These are phyloP conservation scores for Talaromyces wortmannii DNA, from an alignment of 495 filamentous ascomycete species.

Conservation along the genomic window DNA sequence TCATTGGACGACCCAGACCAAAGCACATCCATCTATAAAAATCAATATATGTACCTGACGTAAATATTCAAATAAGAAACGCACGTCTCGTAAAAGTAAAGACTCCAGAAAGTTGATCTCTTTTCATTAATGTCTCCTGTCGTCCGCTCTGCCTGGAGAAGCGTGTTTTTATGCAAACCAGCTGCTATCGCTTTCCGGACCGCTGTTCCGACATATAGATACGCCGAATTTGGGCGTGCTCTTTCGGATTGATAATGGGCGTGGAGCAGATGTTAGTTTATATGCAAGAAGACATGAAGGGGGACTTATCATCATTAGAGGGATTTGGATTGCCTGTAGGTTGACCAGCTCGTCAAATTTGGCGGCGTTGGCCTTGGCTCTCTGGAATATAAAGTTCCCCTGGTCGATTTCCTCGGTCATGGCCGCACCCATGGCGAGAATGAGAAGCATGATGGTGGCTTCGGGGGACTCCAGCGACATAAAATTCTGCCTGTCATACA, in stretches of 20 bases:
- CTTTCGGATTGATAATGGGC: constrained; percentile 36
- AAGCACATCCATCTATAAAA: constrained; percentile 34
- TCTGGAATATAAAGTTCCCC: constrained; percentile 33
- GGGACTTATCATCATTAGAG: constrained; percentile 37
- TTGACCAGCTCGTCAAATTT: constrained; percentile 35
- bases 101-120: constrained; percentile 33
- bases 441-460: constrained; percentile 19
- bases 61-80: background rate
- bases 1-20: constrained; percentile 30
- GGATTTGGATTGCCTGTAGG: constrained; percentile 33
- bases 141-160: constrained; percentile 14
- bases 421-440: constrained; percentile 23
- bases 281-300: background rate
- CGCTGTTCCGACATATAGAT: constrained; percentile 30
- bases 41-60: background rate
- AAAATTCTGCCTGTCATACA: constrained; percentile 16
- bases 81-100: constrained; percentile 36
- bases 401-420: constrained; percentile 27
- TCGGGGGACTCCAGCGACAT: constrained; percentile 9
- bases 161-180: constrained; percentile 36
- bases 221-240: constrained; percentile 35
- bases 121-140: constrained; percentile 25
- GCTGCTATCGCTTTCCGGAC: constrained; percentile 33
- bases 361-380: constrained; percentile 26
- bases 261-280: constrained; percentile 10